Conservation (phyloP, 176 grass and related monocot genomes). For the Phyllostachys edulis region DNA sequence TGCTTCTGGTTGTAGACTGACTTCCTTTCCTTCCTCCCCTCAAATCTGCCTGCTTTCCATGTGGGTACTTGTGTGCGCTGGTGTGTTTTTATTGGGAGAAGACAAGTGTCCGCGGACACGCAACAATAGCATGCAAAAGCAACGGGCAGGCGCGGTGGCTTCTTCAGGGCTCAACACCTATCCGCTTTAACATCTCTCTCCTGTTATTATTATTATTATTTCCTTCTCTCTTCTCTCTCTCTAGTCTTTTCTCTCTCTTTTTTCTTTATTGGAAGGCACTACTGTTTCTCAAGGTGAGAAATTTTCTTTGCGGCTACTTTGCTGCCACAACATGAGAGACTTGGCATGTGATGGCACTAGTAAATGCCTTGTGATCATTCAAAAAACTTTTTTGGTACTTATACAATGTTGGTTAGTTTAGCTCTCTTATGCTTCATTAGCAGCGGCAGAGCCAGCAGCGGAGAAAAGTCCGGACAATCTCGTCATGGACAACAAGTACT, state of each 20-base stretch:
- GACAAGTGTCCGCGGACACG: slow-evolving; percentile 59
- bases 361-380: neutral
- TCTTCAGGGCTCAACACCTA: slow-evolving; percentile 30
- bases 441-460: no score
- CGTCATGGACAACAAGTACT: no score
- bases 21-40: neutral
- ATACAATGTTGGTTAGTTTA: neutral
- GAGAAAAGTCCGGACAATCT: no score
- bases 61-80: slow-evolving; percentile 20
- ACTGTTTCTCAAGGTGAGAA: neutral
- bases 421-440: neutral
- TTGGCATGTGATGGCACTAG: neutral
- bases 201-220: neutral
- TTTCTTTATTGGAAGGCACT: neutral
- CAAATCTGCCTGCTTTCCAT: neutral
- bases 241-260: neutral
- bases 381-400: neutral
- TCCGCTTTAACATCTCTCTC: neutral
- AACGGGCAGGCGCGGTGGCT: slow-evolving; percentile 39
- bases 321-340: neutral
- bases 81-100: slow-evolving; percentile 3
- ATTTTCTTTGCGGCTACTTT: neutral
- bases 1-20: slow-evolving; percentile 31
- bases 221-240: neutral
- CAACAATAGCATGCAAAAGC: slow-evolving; percentile 34